Evolutionary conservation across 2,329 filamentous ascomycete genomes (phyloP).

Genomic region (Beauveria pseudobassiana): DNA sequence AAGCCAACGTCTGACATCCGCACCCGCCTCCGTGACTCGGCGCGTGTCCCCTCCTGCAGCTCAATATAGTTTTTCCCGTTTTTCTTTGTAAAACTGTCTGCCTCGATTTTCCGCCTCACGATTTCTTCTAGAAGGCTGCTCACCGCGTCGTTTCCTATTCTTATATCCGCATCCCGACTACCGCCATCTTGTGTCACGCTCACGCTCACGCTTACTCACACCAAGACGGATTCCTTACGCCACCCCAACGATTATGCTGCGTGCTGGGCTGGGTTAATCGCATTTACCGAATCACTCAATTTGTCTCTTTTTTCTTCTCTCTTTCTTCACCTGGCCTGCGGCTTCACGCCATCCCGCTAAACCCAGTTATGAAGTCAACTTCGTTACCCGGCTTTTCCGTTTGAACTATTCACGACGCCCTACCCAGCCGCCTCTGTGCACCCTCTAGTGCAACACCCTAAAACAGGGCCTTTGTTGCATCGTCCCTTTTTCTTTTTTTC

Average conservation of each 20-base stretch:
- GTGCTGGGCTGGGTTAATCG: slow-evolving; percentile 7
- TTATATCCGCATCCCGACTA: background rate
- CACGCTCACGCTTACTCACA: background rate
- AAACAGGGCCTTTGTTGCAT: slow-evolving; percentile 9
- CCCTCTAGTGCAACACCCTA: slow-evolving; percentile 6
- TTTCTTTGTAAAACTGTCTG: background rate
- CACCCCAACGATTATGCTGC: background rate
- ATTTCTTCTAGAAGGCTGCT: background rate
- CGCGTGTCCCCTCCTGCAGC: background rate
- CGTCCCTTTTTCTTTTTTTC: background rate
- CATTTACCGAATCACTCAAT: background rate
- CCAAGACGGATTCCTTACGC: background rate
- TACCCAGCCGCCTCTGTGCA: background rate
- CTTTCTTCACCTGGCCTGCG: background rate
- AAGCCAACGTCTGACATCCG: background rate
- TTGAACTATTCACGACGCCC: background rate
- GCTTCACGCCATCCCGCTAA: background rate
- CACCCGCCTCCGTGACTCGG: background rate
- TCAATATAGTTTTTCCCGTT: background rate
- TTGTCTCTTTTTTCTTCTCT: background rate
- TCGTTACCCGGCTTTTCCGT: background rate
- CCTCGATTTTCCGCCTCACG: background rate
- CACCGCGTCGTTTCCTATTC: background rate
- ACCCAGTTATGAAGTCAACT: background rate
- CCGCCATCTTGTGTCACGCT: background rate